These are phyloP conservation scores for Trametopsis cervina DNA, from an alignment of 768 basidiomycete genomes.

Conservation along the genomic window DNA sequence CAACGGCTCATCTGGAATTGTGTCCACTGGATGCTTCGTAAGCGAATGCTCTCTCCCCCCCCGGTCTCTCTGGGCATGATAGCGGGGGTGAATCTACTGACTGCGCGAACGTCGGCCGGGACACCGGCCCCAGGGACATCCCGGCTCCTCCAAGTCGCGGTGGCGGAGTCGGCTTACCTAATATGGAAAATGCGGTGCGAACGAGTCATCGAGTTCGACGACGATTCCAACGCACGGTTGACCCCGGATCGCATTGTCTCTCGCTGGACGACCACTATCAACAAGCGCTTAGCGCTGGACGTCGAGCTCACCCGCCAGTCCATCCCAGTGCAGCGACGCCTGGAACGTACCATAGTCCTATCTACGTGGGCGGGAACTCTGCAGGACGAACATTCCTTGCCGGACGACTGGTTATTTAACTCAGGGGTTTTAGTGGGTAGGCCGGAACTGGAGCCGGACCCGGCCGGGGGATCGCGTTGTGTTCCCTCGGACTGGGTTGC, in stretches of 20 bases:
- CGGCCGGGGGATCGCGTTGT: no score
- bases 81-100: background rate
- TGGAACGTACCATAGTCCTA: background rate
- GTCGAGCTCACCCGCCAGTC: background rate
- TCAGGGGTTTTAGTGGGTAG: conserved; percentile 5
- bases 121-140: background rate
- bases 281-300: background rate
- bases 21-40: background rate
- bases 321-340: background rate
- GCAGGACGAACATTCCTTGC: background rate
- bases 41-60: background rate
- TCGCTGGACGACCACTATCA: conserved; percentile 1
- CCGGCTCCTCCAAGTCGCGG: conserved; percentile 8
- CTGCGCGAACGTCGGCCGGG: no score
- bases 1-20: conserved; percentile 8
- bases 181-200: conserved; percentile 14
- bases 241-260: background rate
- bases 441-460: no score
- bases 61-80: conserved; percentile 1
- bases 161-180: conserved; percentile 3
- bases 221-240: background rate
- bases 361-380: background rate
- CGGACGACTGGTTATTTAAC: background rate
- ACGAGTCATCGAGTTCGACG: background rate
- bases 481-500: no score